Base-by-base conservation (phyloP, 768 basidiomycete genomes). In the Lactarius quietus region DNA sequence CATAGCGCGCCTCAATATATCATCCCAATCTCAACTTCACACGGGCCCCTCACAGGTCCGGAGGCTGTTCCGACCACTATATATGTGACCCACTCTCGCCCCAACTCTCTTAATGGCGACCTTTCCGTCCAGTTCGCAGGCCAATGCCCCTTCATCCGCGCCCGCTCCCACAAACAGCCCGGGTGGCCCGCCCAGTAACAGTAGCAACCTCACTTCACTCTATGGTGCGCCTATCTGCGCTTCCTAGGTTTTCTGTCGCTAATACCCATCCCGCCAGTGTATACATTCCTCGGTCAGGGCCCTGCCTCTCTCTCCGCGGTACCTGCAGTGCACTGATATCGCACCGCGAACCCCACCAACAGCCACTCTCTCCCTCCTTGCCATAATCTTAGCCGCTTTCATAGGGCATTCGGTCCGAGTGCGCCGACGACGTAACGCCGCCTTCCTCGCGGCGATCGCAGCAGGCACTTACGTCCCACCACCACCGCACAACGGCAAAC, bases 381-480 rank as follows among this genome's bases (percentile, higher is more conserved):
- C 51, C 59, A 43, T 45, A 2, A 60, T 45, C 43, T 60, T 45
- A 43, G 59, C 26, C 18, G 18, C 26, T 6, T 38, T 68, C 38
- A 39, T 68, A 39, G n/a, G 28, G 9, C 67, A 64, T 48, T 41
- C 67, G 9, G 28, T 68, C 28, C 63, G 33, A 31, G 48, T 51
- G 6, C 67, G 67, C 29, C 63, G 67, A 23, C 64, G 26, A 12
- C 63, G 59, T 6, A 59, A 51, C 48, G 58, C 48, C 3, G 41
- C 56, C 4, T 23, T 57, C 23, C 20, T 53, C 29, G 39, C 54
- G 2, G 45, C 59, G 8, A 60, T 60, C 43, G 59, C 38, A 18
- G n/a, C 59, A 8, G 64, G 55, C 6, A 29, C 55, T 18, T 26
- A 61, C 33, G 41, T 57, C 1, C 55, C 38, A 17, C 52, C 12